Conservation (phyloP, 1,284 basidiomycete genomes). For the Mycosarcoma mackinlayi region DNA sequence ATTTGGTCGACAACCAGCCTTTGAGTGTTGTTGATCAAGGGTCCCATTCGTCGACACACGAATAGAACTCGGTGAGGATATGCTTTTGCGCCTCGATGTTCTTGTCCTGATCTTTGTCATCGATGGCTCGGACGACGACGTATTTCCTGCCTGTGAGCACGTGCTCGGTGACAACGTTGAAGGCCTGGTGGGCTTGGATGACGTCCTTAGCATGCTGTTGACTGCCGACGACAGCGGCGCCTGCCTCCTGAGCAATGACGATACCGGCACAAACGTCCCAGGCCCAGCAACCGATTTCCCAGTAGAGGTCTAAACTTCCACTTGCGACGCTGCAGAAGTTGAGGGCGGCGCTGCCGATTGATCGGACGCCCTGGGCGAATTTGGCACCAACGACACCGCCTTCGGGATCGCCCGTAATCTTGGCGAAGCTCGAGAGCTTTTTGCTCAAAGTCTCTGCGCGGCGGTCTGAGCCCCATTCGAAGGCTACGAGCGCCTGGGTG, state of each 20-base stretch:
- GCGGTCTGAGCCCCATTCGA: conserved; percentile 93
- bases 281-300: conserved; percentile 68
- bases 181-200: conserved; percentile 72
- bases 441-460: conserved; percentile 71
- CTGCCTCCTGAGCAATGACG: conserved; percentile 89
- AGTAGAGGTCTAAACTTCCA: conserved; percentile 63
- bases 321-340: conserved; percentile 61
- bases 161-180: conserved; percentile 73
- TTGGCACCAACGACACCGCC: conserved; percentile 76
- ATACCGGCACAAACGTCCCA: conserved; percentile 78
- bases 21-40: too few species aligned
- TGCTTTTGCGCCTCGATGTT: conserved; percentile 81
- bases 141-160: conserved; percentile 87
- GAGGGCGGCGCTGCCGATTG: conserved; percentile 61
- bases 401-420: conserved; percentile 80
- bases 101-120: conserved; percentile 71
- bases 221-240: conserved; percentile 47
- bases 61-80: conserved; percentile 85
- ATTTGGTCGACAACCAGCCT: neutral
- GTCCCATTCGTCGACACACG: conserved; percentile 79
- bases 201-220: conserved; percentile 49
- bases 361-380: conserved; percentile 80
- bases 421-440: conserved; percentile 79
- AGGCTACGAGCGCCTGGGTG: conserved; percentile 82
- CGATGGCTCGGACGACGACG: conserved; percentile 75